These are phyloP conservation scores for Citrus mangshanensis DNA, from an alignment of 345 rosid species.

Conservation along the genomic window DNA sequence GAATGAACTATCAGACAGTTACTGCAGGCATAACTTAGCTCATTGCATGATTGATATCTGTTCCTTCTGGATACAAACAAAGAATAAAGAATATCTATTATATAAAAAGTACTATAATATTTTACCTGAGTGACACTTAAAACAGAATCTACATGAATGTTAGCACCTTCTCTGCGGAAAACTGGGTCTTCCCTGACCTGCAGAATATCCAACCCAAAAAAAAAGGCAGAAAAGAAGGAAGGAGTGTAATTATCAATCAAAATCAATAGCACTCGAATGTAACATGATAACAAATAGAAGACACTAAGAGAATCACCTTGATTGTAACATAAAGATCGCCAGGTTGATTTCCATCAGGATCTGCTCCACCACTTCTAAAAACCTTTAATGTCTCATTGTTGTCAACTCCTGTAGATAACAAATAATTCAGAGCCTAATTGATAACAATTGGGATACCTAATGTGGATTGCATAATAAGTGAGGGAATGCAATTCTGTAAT, in stretches of 20 bases:
- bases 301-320: slow-evolving; percentile 46
- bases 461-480: not conserved
- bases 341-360: slow-evolving; percentile 92
- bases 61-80: not conserved
- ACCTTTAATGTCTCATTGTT: slow-evolving; percentile 72
- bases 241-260: not conserved
- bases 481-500: not conserved
- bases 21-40: not conserved
- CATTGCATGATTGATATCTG: not conserved
- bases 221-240: not conserved
- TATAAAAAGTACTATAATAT: not conserved
- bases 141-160: slow-evolving; percentile 85
- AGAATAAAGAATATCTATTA: not conserved
- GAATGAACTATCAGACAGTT: not conserved
- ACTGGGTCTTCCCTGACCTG: slow-evolving; percentile 95
- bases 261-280: not conserved
- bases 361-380: slow-evolving; percentile 83
- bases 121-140: slow-evolving; percentile 79
- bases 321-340: slow-evolving; percentile 86
- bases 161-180: slow-evolving; percentile 91
- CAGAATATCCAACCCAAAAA: not conserved
- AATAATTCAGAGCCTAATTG: not conserved
- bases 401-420: slow-evolving; percentile 67
- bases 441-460: not conserved
- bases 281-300: not conserved